Base-by-base conservation (phyloP, 1,284 basidiomycete genomes). In the Sporisorium scitamineum region DNA sequence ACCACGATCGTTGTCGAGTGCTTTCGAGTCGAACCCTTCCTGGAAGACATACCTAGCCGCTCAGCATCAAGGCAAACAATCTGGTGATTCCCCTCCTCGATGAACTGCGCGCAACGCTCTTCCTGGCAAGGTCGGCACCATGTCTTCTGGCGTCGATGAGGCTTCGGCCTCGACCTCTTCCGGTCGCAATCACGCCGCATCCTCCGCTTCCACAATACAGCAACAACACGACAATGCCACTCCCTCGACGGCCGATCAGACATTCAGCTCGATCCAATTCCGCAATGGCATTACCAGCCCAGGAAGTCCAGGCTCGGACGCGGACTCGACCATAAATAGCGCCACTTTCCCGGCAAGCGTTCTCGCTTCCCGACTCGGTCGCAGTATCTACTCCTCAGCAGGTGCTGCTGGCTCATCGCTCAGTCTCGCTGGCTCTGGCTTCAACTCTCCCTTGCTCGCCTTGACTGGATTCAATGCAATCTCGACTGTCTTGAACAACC, bases 401-500 rank as follows among this genome's bases (percentile, higher is more conserved):
- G 73, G 54, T 14, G 67, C 59, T 8, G 70, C 64, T 9, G 60
- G 51, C 20, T 71, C 69, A 3, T 41, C 69, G 1, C 50, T 70
- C 41, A 76, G 73, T 55, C 41, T 76, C 4, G 44, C 69, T 3
- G 73, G 58, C 31, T 69, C 69, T 6, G 73, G 73, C 27, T 64
- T 59, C 61, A 69, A 64, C 34, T 71, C 73, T 5, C 73, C 73
- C 18, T 44, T 50, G 4, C 27, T 76, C 39, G 44, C 73, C 18
- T 51, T 77, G 37, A 66, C 76, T 9, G 80, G 79, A 51, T 77
- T 81, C 73, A 76, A 83, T 31, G 80, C 80, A 5, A 66, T 82
- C 24, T 83, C 81, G 9, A 80, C 83, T 14, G 79, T 84, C 39
- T 65, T 85, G 42, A 85, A 85, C 73, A 80, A 84, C 27, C 84